Percentiles rank a stretch among this genome's conserved stretches.
These are phyloP conservation scores for Collariella sp. DNA, from an alignment of 495 filamentous ascomycete genomes.

Conservation along the genomic window DNA sequence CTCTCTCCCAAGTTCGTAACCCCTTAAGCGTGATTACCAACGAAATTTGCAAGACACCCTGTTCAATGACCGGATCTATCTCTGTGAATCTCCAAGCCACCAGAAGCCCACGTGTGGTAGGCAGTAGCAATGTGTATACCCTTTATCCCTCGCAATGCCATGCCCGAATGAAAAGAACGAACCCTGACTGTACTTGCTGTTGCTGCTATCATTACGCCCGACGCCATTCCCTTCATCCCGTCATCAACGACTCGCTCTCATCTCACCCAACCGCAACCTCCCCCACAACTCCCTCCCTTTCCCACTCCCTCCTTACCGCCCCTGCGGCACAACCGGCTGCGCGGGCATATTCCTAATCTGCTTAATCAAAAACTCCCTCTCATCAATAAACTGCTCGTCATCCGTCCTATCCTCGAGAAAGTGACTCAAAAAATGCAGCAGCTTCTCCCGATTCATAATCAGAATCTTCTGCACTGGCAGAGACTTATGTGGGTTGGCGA, in stretches of 20 bases:
- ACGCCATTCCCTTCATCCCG: not conserved
- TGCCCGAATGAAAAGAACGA: not conserved
- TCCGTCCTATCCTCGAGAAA: constrained; percentile 95
- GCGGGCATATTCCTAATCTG: constrained; percentile 77
- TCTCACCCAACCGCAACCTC: not conserved
- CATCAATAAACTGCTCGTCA: constrained; percentile 97
- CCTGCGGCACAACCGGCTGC: constrained; percentile 49
- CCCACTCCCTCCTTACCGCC: no score
- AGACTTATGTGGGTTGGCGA: constrained; percentile 95
- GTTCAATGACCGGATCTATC: no score
- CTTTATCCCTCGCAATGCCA: no score
- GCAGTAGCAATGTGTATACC: no score
- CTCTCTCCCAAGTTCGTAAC: no score
- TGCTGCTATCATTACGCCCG: not conserved
- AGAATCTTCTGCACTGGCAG: constrained; percentile 88
- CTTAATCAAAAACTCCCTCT: constrained; percentile 92
- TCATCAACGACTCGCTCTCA: not conserved
- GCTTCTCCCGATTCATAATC: constrained; percentile 86
- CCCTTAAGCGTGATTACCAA: no score
- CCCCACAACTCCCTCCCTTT: not conserved
- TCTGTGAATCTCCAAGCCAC: no score
- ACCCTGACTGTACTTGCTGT: not conserved
- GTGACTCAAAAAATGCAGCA: constrained; percentile 77
- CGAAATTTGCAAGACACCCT: no score
- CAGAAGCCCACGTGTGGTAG: no score